A percentile compares a stretch with the other conserved stretches of the same genome.
These are phyloP conservation scores for Elongisporangium anandrum DNA, from an alignment of 352 stramenopile species.

Conservation along the genomic window DNA sequence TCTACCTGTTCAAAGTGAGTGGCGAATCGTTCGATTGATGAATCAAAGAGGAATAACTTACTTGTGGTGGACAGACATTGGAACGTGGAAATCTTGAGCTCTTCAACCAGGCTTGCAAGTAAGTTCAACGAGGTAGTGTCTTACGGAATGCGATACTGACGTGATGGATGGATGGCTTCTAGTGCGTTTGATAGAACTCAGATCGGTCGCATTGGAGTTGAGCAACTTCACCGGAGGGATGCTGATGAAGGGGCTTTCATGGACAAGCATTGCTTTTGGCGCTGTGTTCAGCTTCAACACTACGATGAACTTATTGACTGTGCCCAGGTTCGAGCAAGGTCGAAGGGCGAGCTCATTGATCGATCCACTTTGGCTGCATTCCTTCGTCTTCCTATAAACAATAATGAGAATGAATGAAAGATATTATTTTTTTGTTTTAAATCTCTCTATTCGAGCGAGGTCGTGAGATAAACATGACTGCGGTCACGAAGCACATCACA, in stretches of 20 bases:
- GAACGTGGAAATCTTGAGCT: conserved; percentile 4
- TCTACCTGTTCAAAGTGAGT: conserved; percentile 38
- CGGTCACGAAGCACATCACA: conserved; percentile 57
- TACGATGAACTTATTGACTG: conserved; percentile 2
- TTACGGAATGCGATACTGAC: too few species aligned
- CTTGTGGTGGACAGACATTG: conserved; percentile 2
- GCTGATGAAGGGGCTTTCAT: background rate
- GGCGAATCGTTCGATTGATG: too few species aligned
- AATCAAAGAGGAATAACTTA: too few species aligned
- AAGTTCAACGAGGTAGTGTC: background rate
- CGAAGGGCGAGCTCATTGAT: background rate
- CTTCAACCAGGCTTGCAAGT: conserved; percentile 11
- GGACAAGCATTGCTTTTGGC: conserved; percentile 1
- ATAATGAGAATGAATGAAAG: too few species aligned
- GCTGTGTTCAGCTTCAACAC: conserved; percentile 7
- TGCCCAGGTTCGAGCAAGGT: background rate
- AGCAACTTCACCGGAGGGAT: background rate
- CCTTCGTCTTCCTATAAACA: too few species aligned
- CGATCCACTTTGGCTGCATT: background rate
- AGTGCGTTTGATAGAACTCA: too few species aligned
- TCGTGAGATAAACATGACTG: conserved; percentile 65
- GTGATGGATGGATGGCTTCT: too few species aligned
- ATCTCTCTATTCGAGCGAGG: conserved; percentile 27
- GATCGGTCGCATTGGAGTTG: too few species aligned
- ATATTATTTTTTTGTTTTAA: too few species aligned